These are phyloP conservation scores for Neofusicoccum ribis DNA, from an alignment of 2,329 filamentous ascomycete species.

Conservation along the genomic window DNA sequence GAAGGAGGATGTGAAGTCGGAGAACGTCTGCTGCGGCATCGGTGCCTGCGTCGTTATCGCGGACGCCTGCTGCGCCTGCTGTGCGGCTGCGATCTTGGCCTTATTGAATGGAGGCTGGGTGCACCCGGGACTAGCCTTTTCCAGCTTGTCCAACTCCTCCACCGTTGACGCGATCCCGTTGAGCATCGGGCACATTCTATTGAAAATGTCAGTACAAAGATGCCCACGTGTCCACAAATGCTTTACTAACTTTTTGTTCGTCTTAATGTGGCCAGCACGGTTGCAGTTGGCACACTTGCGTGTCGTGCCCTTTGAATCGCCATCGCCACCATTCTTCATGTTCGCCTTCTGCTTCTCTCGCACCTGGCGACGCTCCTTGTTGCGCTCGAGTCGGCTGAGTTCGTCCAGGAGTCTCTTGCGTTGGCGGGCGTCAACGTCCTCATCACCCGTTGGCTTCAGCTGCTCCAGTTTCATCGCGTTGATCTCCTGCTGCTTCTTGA, in stretches of 20 bases:
- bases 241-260: conserved; percentile 80
- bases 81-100: background rate
- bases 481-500: conserved; percentile 69
- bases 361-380: conserved; percentile 84
- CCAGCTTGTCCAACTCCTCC: conserved; percentile 12
- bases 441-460: conserved; percentile 65
- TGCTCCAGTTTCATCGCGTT: conserved; percentile 67
- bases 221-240: too few species aligned
- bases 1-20: background rate
- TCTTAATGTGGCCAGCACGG: conserved; percentile 96
- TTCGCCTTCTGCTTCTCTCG: conserved; percentile 85
- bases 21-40: background rate
- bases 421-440: conserved; percentile 64
- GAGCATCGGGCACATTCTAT: conserved; percentile 20
- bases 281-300: conserved; percentile 98
- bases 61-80: conserved; percentile 4
- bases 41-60: background rate
- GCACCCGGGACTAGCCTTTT: conserved; percentile 10
- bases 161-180: conserved; percentile 13
- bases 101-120: conserved; percentile 14
- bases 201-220: background rate
- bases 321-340: conserved; percentile 38
- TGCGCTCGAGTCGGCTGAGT: conserved; percentile 80
- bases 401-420: conserved; percentile 65
- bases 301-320: conserved; percentile 57